These are phyloP conservation scores for Hymenoscyphus repandus DNA, from an alignment of 2,329 filamentous ascomycete genomes.

Conservation along the genomic window DNA sequence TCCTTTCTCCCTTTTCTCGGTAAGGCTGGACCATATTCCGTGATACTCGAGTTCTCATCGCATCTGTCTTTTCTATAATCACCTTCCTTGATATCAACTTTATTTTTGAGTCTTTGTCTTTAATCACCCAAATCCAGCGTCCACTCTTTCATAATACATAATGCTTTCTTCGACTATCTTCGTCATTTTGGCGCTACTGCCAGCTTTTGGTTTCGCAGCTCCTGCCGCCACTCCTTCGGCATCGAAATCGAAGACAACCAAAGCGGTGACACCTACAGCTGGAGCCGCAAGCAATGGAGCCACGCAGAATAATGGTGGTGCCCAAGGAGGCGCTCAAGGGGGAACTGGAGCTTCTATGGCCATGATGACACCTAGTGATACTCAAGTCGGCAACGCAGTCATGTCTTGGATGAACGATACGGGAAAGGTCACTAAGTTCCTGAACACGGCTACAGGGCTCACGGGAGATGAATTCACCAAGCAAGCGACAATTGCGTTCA, in stretches of 20 bases:
- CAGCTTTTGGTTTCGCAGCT: constrained; percentile 1
- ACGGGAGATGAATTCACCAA: constrained; percentile 8
- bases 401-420: constrained; percentile 11
- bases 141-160: background rate
- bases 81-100: background rate
- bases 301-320: background rate
- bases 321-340: background rate
- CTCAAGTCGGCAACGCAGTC: constrained; percentile 7
- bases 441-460: constrained; percentile 8
- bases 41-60: too few species aligned
- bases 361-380: constrained; percentile 6
- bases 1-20: background rate
- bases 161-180: background rate
- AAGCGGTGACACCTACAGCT: background rate
- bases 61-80: background rate
- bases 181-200: constrained; percentile 1
- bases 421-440: constrained; percentile 9
- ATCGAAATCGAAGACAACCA: background rate
- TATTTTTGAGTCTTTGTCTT: background rate
- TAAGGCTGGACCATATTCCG: background rate
- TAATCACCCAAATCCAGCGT: background rate
- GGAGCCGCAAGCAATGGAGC: background rate
- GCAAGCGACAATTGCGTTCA: constrained; percentile 9
- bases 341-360: background rate
- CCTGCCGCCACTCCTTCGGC: background rate